Base-by-base conservation (phyloP, 108 stramenopile species). In the Hondaea fermentalgiana region DNA sequence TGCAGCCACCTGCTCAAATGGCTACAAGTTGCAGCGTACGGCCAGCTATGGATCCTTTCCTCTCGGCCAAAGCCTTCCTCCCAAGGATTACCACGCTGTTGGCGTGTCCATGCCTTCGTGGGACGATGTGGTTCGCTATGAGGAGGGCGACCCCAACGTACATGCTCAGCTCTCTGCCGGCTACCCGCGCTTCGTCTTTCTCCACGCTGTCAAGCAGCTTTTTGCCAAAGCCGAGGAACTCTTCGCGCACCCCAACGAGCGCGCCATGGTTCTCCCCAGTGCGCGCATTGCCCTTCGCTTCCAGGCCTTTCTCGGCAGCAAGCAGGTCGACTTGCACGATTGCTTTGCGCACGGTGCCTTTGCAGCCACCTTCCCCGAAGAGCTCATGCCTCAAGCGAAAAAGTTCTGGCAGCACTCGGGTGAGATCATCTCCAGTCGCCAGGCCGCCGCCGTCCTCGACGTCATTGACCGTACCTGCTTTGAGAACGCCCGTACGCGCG, bases 211-310 rank as follows among this genome's bases (percentile, higher is more conserved):
- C 45, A 83, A 83, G 76, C 76, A 83, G 51, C 76, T 83, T 3
- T 83, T 83, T 23, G 23, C 76, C 76, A 83, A 83, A 23, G 76
- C 76, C n/a, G 76, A 83, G 76, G 76, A 83, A 45, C 76, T 83
- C 23, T 83, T 83, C 49, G 76, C 76, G 10, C 17, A 47, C 14
- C 76, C 76, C n/a, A 45, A 45, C 2, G 76, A 83, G 51, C 45
- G 49, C n/a, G 76, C 76, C 28, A 83, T 83, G 76, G 76, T 83
- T 12, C 23, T 83, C 6, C 49, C 76, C 23, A 53, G 49, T 3
- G 76, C 76, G 19, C 76, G 76, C 76, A 53, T 83, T 12, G 76
- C 76, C 43, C 76, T 83, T 12, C 45, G 76, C 45, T 53, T 83
- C 76, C 76, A 83, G 51, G n/a, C 45, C 49, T 83, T 53, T 53